Evolutionary conservation across 208 protist species (phyloP).

Genomic region (Leishmania arabica): DNA sequence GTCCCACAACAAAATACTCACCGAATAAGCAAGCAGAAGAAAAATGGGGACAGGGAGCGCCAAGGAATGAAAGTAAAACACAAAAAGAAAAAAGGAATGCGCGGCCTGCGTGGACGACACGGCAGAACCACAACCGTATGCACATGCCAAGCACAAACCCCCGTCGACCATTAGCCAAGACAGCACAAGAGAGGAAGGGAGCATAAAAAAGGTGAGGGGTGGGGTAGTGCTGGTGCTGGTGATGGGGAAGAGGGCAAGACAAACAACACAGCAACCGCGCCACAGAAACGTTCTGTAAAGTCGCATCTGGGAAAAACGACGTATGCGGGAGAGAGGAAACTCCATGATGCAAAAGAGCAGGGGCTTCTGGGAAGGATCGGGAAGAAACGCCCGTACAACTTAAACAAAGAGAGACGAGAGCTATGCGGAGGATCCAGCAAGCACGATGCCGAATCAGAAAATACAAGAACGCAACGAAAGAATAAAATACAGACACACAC

Average conservation of each 20-base stretch:
- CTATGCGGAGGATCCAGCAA: neutral
- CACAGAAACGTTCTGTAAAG: neutral
- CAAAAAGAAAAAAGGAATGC: neutral
- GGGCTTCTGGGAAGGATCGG: neutral
- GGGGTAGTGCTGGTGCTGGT: too few species aligned
- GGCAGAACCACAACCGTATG: neutral
- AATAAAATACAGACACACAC: neutral
- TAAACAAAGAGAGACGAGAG: neutral
- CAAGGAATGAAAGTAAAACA: neutral
- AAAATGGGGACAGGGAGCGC: neutral
- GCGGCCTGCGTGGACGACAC: neutral
- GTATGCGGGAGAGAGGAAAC: neutral
- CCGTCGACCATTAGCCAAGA: neutral
- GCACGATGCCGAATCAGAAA: neutral
- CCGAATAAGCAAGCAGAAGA: neutral
- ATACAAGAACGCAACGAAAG: neutral
- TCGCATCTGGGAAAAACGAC: neutral
- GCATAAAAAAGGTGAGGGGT: neutral
- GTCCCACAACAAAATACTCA: neutral
- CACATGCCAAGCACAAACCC: neutral
- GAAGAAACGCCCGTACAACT: neutral
- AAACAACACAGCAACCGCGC: neutral
- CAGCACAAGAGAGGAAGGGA: neutral
- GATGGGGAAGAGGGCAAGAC: neutral
- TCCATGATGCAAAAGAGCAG: neutral